Percentiles rank a stretch among this genome's conserved stretches.
These are phyloP conservation scores for Aspergillus viridinutans DNA, from an alignment of 2,329 filamentous ascomycete genomes.

Conservation along the genomic window DNA sequence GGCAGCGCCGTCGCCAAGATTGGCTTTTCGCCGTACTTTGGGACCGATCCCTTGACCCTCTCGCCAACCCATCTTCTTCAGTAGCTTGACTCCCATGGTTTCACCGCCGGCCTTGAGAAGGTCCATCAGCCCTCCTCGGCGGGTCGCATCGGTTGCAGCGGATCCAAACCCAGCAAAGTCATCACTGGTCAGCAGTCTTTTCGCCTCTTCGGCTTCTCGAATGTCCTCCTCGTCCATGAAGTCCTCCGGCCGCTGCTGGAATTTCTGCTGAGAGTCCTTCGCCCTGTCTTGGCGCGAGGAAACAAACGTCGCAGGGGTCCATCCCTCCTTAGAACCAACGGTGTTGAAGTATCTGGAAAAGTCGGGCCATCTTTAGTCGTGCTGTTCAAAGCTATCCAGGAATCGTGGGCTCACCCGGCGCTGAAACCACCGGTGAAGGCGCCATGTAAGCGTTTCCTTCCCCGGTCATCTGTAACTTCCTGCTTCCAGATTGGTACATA, in stretches of 20 bases:
- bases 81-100: conserved; percentile 78
- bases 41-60: conserved; percentile 90
- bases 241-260: conserved; percentile 69
- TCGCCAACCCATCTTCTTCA: conserved; percentile 93
- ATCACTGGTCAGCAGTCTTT: conserved; percentile 66
- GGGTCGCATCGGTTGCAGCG: conserved; percentile 53
- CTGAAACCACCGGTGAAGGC: conserved; percentile 96
- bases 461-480: conserved; percentile 89
- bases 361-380: conserved; percentile 28
- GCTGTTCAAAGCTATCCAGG: conserved; percentile 23
- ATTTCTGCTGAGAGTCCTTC: conserved; percentile 56
- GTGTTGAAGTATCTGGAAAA: conserved; percentile 84
- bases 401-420: conserved; percentile 67
- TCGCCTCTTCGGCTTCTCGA: conserved; percentile 75
- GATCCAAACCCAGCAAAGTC: conserved; percentile 73
- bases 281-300: conserved; percentile 79
- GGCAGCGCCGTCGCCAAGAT: conserved; percentile 54
- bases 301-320: conserved; percentile 86
- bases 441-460: conserved; percentile 85
- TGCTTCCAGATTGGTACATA: conserved; percentile 98
- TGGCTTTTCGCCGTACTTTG: conserved; percentile 70
- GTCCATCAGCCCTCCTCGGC: conserved; percentile 60
- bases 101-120: conserved; percentile 70
- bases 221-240: conserved; percentile 99
- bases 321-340: conserved; percentile 96